These are phyloP conservation scores for Penicillium sp. DNA, from an alignment of 2,329 filamentous ascomycete species.

Conservation along the genomic window DNA sequence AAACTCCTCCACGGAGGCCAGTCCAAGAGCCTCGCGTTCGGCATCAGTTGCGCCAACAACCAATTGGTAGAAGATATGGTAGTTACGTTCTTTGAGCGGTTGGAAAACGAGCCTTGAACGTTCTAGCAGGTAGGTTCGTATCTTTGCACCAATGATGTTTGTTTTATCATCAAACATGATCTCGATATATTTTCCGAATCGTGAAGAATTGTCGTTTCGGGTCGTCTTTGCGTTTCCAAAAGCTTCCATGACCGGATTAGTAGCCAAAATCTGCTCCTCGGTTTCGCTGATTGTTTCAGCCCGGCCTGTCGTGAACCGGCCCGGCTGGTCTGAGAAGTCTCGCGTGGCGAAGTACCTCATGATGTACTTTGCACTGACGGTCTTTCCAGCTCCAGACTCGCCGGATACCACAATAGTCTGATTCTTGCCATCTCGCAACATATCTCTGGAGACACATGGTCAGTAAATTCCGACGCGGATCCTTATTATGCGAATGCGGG, in stretches of 20 bases:
- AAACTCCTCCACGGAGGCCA: conserved; percentile 83
- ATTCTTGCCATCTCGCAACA: conserved; percentile 92
- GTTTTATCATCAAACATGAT: conserved; percentile 97
- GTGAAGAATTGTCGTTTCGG: conserved; percentile 96
- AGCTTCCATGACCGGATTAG: conserved; percentile 99
- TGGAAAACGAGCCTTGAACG: conserved; percentile 96
- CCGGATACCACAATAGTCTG: conserved; percentile 99
- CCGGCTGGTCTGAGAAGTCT: conserved; percentile 85
- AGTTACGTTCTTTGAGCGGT: conserved; percentile 94
- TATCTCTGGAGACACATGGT: conserved; percentile 61
- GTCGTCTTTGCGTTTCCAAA: conserved; percentile 99
- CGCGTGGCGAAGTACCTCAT: conserved; percentile 99
- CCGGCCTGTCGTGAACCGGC: conserved; percentile 69
- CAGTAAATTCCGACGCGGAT: background rate
- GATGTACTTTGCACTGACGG: conserved; percentile 98
- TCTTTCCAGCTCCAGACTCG: conserved; percentile 98
- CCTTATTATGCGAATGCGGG: conserved; percentile 35
- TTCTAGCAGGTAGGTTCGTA: conserved; percentile 91
- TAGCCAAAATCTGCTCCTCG: conserved; percentile 95
- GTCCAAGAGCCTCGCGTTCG: conserved; percentile 72
- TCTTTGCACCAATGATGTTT: conserved; percentile 96
- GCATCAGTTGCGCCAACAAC: conserved; percentile 84
- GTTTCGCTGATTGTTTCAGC: conserved; percentile 89
- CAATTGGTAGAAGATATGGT: conserved; percentile 98
- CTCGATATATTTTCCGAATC: conserved; percentile 99